phyloP scores from a whole-genome alignment of 1,139 yeast genomes.

The Sugiyamaella japonica region DNA sequence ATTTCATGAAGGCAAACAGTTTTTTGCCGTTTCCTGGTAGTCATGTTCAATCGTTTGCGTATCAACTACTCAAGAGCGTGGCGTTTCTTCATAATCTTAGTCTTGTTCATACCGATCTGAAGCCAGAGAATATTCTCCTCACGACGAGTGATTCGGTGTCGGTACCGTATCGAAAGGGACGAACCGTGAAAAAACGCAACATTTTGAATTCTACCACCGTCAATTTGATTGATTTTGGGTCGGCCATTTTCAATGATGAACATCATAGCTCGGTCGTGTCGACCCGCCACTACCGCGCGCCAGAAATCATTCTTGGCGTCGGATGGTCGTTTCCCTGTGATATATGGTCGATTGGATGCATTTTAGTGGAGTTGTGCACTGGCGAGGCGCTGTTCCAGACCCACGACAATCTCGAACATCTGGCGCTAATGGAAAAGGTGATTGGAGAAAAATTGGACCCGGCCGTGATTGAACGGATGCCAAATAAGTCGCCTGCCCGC shows the following conservation, averaged over 20 bases:
- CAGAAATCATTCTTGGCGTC: constrained; percentile 87
- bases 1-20: constrained; percentile 71
- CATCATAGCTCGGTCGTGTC: constrained; percentile 91
- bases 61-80: constrained; percentile 82
- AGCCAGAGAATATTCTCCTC: constrained; percentile 89
- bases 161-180: constrained; percentile 33
- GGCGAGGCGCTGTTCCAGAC: constrained; percentile 97
- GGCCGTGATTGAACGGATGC: constrained; percentile 34
- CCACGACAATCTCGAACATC: constrained; percentile 89
- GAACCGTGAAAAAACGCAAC: constrained; percentile 36
- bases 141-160: constrained; percentile 38
- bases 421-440: constrained; percentile 90
- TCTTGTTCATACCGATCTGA: constrained; percentile 89
- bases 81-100: constrained; percentile 87
- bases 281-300: constrained; percentile 93
- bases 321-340: constrained; percentile 97
- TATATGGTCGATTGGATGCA: constrained; percentile 96
- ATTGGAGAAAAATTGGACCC: constrained; percentile 42
- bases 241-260: constrained; percentile 91
- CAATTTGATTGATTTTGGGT: constrained; percentile 92
- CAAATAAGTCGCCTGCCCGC: constrained; percentile 29
- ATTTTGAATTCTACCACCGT: constrained; percentile 77
- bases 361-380: constrained; percentile 82
- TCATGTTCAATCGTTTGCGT: constrained; percentile 86
- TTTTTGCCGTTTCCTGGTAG: constrained; percentile 72